These are phyloP conservation scores for Zopfia rhizophila DNA, from an alignment of 2,329 filamentous ascomycete species.

Conservation along the genomic window DNA sequence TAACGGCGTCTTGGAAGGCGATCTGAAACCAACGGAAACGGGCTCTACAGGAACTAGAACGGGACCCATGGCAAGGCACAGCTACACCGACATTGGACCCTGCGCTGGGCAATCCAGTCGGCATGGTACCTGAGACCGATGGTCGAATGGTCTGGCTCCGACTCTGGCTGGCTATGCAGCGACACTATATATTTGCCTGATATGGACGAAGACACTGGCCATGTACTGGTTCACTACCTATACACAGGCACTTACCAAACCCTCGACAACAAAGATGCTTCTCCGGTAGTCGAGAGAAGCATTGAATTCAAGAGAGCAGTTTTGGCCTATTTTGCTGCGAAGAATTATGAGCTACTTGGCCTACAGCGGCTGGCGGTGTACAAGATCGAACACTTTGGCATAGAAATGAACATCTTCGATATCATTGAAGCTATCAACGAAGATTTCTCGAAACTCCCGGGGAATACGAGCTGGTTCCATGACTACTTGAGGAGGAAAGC, in stretches of 20 bases:
- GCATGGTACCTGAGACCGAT: too few relatives aligned
- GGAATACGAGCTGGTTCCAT: slow-evolving; percentile 20
- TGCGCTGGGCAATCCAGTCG: too few relatives aligned
- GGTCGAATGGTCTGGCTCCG: too few relatives aligned
- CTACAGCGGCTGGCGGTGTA: slow-evolving; percentile 24
- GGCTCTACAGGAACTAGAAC: too few relatives aligned
- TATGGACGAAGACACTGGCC: slow-evolving; percentile 29
- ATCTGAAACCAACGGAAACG: too few relatives aligned
- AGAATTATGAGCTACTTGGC: slow-evolving; percentile 18
- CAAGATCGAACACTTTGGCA: slow-evolving; percentile 13
- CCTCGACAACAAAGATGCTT: slow-evolving; percentile 17
- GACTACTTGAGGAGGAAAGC: slow-evolving; percentile 22
- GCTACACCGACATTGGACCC: too few relatives aligned
- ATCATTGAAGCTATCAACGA: slow-evolving; percentile 21
- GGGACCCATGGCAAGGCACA: too few relatives aligned
- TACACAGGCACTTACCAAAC: slow-evolving; percentile 40
- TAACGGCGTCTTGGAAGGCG: too few relatives aligned
- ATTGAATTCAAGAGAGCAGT: slow-evolving; percentile 29
- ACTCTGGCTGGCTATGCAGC: neutral
- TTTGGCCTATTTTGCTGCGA: slow-evolving; percentile 22
- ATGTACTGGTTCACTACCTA: slow-evolving; percentile 35
- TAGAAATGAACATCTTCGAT: slow-evolving; percentile 20
- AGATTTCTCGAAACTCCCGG: slow-evolving; percentile 16
- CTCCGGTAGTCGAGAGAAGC: slow-evolving; percentile 4
- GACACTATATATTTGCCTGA: slow-evolving; percentile 14